Evolutionary conservation across 805 yeast genomes (phyloP).

Genomic region (Yamadazyma philogaea): DNA sequence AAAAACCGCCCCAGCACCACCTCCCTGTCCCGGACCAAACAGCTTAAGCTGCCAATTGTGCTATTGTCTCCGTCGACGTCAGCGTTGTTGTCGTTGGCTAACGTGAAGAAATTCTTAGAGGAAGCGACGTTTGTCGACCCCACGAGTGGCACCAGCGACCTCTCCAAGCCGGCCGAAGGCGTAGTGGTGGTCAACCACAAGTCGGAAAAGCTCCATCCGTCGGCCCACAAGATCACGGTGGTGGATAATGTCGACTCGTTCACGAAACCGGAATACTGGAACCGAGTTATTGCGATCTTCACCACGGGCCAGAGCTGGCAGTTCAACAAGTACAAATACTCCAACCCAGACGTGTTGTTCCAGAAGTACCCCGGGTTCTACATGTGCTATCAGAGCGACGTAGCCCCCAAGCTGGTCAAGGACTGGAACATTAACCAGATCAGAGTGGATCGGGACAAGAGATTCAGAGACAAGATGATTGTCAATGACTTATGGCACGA

Average conservation of each 20-base stretch:
- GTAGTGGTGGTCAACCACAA: slow-evolving; percentile 53
- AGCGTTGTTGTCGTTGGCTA: slow-evolving; percentile 37
- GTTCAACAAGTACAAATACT: slow-evolving; percentile 80
- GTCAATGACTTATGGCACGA: slow-evolving; percentile 82
- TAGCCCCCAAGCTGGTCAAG: slow-evolving; percentile 66
- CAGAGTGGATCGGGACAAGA: slow-evolving; percentile 71
- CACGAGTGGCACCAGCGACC: slow-evolving; percentile 12
- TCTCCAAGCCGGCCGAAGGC: slow-evolving; percentile 25
- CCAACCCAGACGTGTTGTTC: slow-evolving; percentile 75
- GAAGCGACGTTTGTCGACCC: slow-evolving; percentile 67
- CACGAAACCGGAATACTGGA: slow-evolving; percentile 96
- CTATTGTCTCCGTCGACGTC: slow-evolving; percentile 46
- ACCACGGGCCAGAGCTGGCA: slow-evolving; percentile 99
- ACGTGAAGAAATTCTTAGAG: slow-evolving; percentile 52
- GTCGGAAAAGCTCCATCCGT: slow-evolving; percentile 48
- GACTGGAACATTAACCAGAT: slow-evolving; percentile 89
- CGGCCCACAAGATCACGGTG: slow-evolving; percentile 66
- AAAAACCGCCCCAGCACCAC: slow-evolving; percentile 14
- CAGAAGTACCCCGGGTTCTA: slow-evolving; percentile 82
- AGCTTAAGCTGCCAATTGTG: slow-evolving; percentile 41
- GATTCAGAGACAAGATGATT: slow-evolving; percentile 87
- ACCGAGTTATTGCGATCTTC: slow-evolving; percentile 89
- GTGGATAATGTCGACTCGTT: slow-evolving; percentile 82
- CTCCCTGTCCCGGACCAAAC: slow-evolving; percentile 7
- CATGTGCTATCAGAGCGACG: slow-evolving; percentile 73